Evolutionary conservation across 2,329 filamentous ascomycete species (phyloP), one percentile per base, ranked within the genome.

Genomic region (Phaeosphaeriaceae sp.): DNA sequence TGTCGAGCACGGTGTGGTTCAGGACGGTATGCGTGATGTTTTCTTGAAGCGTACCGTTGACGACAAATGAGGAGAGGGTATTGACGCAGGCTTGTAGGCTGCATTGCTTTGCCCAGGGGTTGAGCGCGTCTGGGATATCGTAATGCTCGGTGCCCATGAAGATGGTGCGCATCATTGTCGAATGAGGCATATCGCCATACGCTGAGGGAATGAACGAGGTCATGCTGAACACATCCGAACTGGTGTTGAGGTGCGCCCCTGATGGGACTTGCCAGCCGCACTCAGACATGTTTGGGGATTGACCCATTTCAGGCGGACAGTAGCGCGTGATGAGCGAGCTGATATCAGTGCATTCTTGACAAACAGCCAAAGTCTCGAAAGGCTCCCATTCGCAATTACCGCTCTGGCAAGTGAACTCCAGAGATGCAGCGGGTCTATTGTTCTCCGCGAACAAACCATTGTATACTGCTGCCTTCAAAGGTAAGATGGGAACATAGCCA

Each of bases 161-260:
- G 24, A 62, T 58, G 33, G 61, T 48, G 7, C 54, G 52, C 21
- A 62, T 58, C 49, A 62, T 45, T 9, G 60, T 62, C 17, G 60
- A 62, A 24, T 62, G 57, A 17, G 60, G 57, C 60, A 62, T 62
- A 17, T 62, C 55, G 19, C 60, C 60, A 42, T 62, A 62, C 15
- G 60, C 60, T 17, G 57, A 62, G 21, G 58, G 60, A 20, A 62
- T 62, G 49, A 61, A 58, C n/a, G 60, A 62, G 19, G 60, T 61
- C 60, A 62, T 62, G 44, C 60, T 62, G 44, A 62, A 62, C 10
- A 61, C 57, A n/a, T 62, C 60, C n/a, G 60, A 62, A 27, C 60
- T 61, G 15, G 54, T 60, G 31, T 62, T 62, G 49, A 62, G 54
- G 20, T 49, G 54, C 19, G 57, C 60, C 21, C 57, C 57, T 36